Percentiles rank a stretch among this genome's conserved stretches.
Conservation (phyloP, 305 asterid species). For the Plantago rigida region DNA sequence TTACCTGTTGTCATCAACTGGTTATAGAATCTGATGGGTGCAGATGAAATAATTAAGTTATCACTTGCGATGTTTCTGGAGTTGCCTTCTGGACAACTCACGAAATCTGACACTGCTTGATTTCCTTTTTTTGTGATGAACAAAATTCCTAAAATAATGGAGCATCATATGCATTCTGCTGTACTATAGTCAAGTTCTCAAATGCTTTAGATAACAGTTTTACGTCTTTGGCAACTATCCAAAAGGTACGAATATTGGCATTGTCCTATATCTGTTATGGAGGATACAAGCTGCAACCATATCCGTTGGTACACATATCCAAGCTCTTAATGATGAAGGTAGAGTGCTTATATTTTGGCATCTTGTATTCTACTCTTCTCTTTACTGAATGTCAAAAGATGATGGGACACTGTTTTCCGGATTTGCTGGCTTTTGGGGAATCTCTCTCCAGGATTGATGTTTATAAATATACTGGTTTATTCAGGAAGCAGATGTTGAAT, state of each 20-base stretch:
- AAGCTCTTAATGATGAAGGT: slow-evolving; percentile 73
- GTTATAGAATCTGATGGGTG: too few species aligned
- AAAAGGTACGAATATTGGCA: slow-evolving; percentile 67
- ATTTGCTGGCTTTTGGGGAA: slow-evolving; percentile 14
- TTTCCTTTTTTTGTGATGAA: too few species aligned
- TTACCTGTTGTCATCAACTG: too few species aligned
- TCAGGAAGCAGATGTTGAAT: slow-evolving; percentile 70
- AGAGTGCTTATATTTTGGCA: slow-evolving; percentile 8
- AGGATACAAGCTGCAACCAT: slow-evolving; percentile 83
- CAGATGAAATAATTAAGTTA: too few species aligned
- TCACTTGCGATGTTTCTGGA: too few species aligned
- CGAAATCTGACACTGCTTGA: too few species aligned
- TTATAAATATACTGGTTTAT: slow-evolving; percentile 18
- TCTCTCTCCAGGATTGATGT: background rate
- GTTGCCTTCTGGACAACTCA: too few species aligned
- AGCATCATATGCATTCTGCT: background rate
- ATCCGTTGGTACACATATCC: slow-evolving; percentile 59
- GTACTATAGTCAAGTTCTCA: background rate
- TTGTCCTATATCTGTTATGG: slow-evolving; percentile 61
- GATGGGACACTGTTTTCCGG: slow-evolving; percentile 5
- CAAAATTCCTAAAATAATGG: background rate
- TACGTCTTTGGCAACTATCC: slow-evolving; percentile 20
- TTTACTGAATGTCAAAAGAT: slow-evolving; percentile 3
- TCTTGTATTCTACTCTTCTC: slow-evolving; percentile 4
- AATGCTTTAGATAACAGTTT: slow-evolving; percentile 5